Conservation (phyloP, 2,329 filamentous ascomycete species). For the Cadophora gregata region DNA sequence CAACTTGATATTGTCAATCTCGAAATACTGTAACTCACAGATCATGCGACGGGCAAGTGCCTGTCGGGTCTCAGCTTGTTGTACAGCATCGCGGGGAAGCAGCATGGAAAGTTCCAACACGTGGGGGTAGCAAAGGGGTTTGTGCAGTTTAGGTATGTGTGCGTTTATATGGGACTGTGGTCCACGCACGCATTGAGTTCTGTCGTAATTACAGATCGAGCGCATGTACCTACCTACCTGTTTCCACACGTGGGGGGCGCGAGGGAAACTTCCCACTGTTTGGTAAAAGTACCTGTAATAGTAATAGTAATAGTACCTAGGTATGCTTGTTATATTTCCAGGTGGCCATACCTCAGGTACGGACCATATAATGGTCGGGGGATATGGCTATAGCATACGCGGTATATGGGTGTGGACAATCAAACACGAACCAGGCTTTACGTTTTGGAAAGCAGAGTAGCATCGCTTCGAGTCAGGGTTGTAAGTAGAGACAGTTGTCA, state of each 20-base stretch:
- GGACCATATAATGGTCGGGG: not conserved
- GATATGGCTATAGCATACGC: slow-evolving; percentile 7
- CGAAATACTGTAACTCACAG: too few species aligned
- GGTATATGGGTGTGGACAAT: slow-evolving; percentile 6
- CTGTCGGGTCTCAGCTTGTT: not conserved
- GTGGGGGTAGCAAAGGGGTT: not conserved
- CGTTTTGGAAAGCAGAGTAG: not conserved
- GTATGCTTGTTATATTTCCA: not conserved
- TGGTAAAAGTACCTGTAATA: not conserved
- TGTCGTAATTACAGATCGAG: not conserved
- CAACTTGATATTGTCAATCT: too few species aligned
- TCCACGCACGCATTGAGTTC: not conserved
- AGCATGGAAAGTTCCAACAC: not conserved
- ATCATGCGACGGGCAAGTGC: not conserved
- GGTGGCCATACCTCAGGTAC: not conserved
- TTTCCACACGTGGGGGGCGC: not conserved
- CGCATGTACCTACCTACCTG: not conserved
- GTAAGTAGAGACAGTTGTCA: not conserved
- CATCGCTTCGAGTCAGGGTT: not conserved
- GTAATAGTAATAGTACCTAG: too few species aligned
- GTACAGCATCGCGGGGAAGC: not conserved
- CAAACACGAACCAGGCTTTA: not conserved
- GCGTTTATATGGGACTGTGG: not conserved
- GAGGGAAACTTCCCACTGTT: not conserved
- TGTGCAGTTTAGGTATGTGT: not conserved